A percentile compares a stretch with the other conserved stretches of the same genome.
These are phyloP conservation scores for Cladosporium sp. DNA, from an alignment of 2,329 filamentous ascomycete species.

Conservation along the genomic window DNA sequence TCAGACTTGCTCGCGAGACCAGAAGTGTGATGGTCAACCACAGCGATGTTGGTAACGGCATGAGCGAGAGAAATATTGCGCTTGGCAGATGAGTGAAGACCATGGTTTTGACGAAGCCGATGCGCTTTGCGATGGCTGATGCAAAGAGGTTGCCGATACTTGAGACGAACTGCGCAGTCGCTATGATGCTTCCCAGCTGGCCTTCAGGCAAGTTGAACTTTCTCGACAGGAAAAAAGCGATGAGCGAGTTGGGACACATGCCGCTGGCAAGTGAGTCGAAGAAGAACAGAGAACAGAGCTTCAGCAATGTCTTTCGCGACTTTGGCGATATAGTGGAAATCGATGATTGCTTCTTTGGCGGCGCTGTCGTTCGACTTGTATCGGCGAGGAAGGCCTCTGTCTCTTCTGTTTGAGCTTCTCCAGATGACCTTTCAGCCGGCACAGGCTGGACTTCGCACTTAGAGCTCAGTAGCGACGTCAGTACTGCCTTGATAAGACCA, in stretches of 20 bases:
- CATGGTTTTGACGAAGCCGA: conserved; percentile 61
- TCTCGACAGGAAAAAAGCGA: conserved; percentile 56
- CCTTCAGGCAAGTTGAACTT: conserved; percentile 56
- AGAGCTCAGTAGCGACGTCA: conserved; percentile 42
- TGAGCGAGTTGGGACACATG: conserved; percentile 28
- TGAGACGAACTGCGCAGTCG: conserved; percentile 45
- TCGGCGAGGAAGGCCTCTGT: background rate
- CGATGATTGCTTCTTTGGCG: conserved; percentile 28
- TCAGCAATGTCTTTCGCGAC: conserved; percentile 55
- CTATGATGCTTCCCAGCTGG: conserved; percentile 56
- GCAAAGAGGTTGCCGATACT: conserved; percentile 48
- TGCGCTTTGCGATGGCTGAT: conserved; percentile 65
- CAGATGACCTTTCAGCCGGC: background rate
- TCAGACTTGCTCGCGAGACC: conserved; percentile 60
- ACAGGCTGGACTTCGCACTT: conserved; percentile 38
- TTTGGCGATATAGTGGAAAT: conserved; percentile 42
- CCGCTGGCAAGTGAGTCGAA: conserved; percentile 63
- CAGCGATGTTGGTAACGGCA: conserved; percentile 58
- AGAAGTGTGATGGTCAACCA: conserved; percentile 60
- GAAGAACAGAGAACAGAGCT: conserved; percentile 66
- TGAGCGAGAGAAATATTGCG: conserved; percentile 60
- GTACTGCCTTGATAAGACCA: conserved; percentile 40
- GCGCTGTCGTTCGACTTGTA: background rate
- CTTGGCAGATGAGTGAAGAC: conserved; percentile 70
- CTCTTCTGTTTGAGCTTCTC: background rate